These are phyloP conservation scores for Citrus cavaleriei DNA, from an alignment of 345 rosid species.

Conservation along the genomic window DNA sequence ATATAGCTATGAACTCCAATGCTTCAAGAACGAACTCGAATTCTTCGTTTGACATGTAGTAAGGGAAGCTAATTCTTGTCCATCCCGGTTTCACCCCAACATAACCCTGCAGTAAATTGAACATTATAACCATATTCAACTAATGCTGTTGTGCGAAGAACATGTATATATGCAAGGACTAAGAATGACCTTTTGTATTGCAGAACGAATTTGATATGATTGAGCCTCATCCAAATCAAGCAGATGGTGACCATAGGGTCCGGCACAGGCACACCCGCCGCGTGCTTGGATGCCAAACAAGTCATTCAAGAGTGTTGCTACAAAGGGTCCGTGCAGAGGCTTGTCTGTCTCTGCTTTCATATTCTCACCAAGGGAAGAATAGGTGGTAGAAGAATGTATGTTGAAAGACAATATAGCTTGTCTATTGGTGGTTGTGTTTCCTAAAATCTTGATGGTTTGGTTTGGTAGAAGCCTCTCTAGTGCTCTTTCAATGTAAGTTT, in stretches of 20 bases:
- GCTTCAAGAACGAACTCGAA: slow-evolving; percentile 49
- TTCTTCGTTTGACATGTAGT: slow-evolving; percentile 51
- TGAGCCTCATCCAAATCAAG: slow-evolving; percentile 24
- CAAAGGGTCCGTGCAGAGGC: slow-evolving; percentile 55
- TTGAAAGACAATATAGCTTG: slow-evolving; percentile 52
- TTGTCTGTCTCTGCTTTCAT: slow-evolving; percentile 23
- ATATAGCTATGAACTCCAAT: slow-evolving; percentile 42
- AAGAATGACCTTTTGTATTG: slow-evolving; percentile 30
- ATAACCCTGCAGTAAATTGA: slow-evolving; percentile 40
- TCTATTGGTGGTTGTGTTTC: slow-evolving; percentile 32
- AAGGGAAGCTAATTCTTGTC: slow-evolving; percentile 67
- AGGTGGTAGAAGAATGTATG: slow-evolving; percentile 31
- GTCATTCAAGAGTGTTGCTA: slow-evolving; percentile 50
- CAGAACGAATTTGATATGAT: slow-evolving; percentile 32
- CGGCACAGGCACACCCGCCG: slow-evolving; percentile 37
- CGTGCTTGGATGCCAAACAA: slow-evolving; percentile 58
- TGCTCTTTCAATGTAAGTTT: slow-evolving; percentile 31
- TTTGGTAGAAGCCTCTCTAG: slow-evolving; percentile 39
- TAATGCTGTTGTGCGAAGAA: not conserved
- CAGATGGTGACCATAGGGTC: slow-evolving; percentile 57
- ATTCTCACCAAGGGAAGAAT: not conserved
- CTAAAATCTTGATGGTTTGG: slow-evolving; percentile 37
- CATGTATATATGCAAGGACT: not conserved
- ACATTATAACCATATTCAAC: not conserved
- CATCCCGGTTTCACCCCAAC: slow-evolving; percentile 20